Percentiles rank a stretch among this genome's conserved stretches.
These are phyloP conservation scores for Pulveroboletus ravenelii DNA, from an alignment of 768 basidiomycete species.

Conservation along the genomic window DNA sequence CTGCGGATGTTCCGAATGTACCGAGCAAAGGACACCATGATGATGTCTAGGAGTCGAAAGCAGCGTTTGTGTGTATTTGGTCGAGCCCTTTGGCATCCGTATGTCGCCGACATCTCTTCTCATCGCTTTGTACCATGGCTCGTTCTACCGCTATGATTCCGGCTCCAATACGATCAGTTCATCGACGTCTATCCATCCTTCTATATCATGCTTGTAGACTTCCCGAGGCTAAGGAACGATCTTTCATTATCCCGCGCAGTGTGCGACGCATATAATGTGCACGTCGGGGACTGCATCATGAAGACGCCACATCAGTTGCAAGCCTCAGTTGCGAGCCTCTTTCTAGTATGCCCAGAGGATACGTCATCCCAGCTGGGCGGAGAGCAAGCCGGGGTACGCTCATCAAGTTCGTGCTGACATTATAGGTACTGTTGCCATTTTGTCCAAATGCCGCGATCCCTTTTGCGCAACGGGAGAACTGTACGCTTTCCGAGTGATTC, in stretches of 20 bases:
- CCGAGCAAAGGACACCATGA: slow-evolving; percentile 70
- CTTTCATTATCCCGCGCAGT: neutral
- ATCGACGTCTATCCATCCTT: too few relatives aligned
- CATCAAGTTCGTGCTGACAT: neutral
- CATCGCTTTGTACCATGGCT: too few relatives aligned
- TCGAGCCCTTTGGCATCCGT: neutral
- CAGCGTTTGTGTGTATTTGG: slow-evolving; percentile 24
- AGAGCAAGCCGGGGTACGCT: neutral
- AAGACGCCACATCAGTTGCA: slow-evolving; percentile 5
- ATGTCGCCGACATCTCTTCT: neutral
- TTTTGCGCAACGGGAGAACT: slow-evolving; percentile 21
- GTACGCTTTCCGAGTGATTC: slow-evolving; percentile 16
- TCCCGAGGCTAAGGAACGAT: neutral
- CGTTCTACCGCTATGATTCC: too few relatives aligned
- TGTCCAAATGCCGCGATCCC: slow-evolving; percentile 21
- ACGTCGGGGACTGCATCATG: too few relatives aligned
- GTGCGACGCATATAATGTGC: neutral
- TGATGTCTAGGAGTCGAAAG: slow-evolving; percentile 3
- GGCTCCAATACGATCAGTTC: neutral
- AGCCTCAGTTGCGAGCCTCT: neutral
- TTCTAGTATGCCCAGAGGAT: too few relatives aligned
- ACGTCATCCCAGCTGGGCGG: neutral
- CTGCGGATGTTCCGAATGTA: slow-evolving; percentile 73
- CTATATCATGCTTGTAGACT: too few relatives aligned
- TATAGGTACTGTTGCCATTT: slow-evolving; percentile 24